Base-by-base conservation (phyloP, 345 rosid species). In the Boechera retrofracta region DNA sequence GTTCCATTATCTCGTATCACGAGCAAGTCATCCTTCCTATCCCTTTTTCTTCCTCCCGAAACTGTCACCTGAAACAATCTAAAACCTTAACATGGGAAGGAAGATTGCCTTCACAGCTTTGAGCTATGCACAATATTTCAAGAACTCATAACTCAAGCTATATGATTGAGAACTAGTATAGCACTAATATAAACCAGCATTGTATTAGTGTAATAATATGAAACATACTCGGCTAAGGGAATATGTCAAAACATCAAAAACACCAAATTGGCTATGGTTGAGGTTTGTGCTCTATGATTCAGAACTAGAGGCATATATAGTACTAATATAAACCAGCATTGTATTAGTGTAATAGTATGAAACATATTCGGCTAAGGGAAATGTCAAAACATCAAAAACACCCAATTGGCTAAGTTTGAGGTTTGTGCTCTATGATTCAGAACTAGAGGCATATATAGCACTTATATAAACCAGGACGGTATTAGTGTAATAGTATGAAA, bases 21-120 rank as follows among this genome's bases (percentile, higher is more conserved):
- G 7, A 94, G 97, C 80, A 94, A 83, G 80, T 94, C 98, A 3
- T 66, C 68, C 84, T 89, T 92, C 81, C 98, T 84, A 73, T 94
- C 93, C 69, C 97, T 81, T 38, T 87, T 87, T 86, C 86, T 84
- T 80, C 97, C 97, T 61, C 85, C 96, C 6, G 95, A 91, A 77
- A 79, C 87, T 13, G 95, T 92, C 71, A 94, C 98, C 98, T 92
- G 75, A 26, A 67, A 77, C 72, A 64, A 49, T 48, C 54, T 58
- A 64, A 21, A 56, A 57, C 36, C 45, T 71, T 57, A 71, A 71
- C 51, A 55, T 57, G 36, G 66, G 53, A 63, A 9, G 44, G 66
- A 28, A 36, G 18, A 39, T 72, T 64, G 44, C 57, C 70, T 47
- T 10, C 44, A 41, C 59, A 45, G 41, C 67, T 59, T 32, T 12